Evolutionary conservation across 1,284 basidiomycete species (phyloP).

Genomic region (Ceratobasidium sp.): DNA sequence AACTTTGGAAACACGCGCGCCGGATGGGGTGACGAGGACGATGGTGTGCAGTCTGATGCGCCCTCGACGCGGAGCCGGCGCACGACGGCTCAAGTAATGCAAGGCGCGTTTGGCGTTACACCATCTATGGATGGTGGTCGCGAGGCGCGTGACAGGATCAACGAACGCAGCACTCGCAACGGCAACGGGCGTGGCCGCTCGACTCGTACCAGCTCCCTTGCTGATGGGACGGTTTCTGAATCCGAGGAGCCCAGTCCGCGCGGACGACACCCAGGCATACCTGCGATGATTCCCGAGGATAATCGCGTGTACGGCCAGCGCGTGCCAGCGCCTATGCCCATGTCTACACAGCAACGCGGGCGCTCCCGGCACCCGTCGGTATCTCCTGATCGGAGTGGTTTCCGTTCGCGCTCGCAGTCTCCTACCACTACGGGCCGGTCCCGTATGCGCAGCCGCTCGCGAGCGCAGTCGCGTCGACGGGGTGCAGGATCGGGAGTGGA

Average conservation of each 20-base stretch:
- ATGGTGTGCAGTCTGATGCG: slow-evolving; percentile 30
- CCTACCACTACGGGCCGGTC: slow-evolving; percentile 12
- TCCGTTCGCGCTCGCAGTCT: slow-evolving; percentile 33
- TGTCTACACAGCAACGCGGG: background rate
- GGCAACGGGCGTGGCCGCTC: slow-evolving; percentile 4
- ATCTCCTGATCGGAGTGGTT: background rate
- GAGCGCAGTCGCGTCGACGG: slow-evolving; percentile 26
- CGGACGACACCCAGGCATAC: slow-evolving; percentile 12
- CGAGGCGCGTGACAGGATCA: slow-evolving; percentile 34
- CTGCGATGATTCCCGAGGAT: slow-evolving; percentile 9
- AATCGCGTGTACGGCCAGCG: slow-evolving; percentile 7
- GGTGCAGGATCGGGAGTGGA: background rate
- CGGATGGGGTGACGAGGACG: slow-evolving; percentile 25
- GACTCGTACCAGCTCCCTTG: slow-evolving; percentile 17
- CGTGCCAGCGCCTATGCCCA: slow-evolving; percentile 6
- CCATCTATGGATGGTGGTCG: slow-evolving; percentile 34
- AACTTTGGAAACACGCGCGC: slow-evolving; percentile 16
- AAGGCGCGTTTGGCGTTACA: slow-evolving; percentile 5
- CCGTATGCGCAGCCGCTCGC: slow-evolving; percentile 20
- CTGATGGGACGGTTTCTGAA: slow-evolving; percentile 31
- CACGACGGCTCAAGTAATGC: background rate
- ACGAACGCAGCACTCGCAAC: background rate
- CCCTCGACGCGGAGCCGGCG: slow-evolving; percentile 32
- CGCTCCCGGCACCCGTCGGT: background rate
- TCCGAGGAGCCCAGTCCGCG: slow-evolving; percentile 5